These are phyloP conservation scores for Fusarium coffeatum DNA, from an alignment of 2,329 filamentous ascomycete genomes.

Conservation along the genomic window DNA sequence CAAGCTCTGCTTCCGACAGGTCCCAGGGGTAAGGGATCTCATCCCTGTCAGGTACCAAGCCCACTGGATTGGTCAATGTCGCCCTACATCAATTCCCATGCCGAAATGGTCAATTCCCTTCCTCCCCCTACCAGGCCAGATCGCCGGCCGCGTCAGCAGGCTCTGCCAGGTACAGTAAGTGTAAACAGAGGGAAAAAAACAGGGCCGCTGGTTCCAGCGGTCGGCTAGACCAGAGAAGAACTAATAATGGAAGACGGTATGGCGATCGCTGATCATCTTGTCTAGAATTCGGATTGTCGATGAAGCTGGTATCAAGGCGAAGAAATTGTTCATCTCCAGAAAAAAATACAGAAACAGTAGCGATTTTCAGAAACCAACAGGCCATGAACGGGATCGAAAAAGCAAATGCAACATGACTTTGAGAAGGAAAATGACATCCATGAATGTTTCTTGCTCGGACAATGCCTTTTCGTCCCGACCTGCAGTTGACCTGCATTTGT, in stretches of 20 bases:
- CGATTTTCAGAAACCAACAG: background rate
- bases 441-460: background rate
- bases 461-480: background rate
- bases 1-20: slow-evolving; percentile 31
- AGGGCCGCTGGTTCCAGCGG: slow-evolving; percentile 21
- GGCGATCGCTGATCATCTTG: slow-evolving; percentile 15
- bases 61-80: slow-evolving; percentile 36
- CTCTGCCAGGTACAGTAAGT: slow-evolving; percentile 11
- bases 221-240: slow-evolving; percentile 25
- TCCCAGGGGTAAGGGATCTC: slow-evolving; percentile 17
- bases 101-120: slow-evolving; percentile 20
- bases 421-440: slow-evolving; percentile 4
- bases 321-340: slow-evolving; percentile 7
- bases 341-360: background rate
- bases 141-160: slow-evolving; percentile 42
- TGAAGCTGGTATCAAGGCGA: slow-evolving; percentile 4
- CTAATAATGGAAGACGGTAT: slow-evolving; percentile 7
- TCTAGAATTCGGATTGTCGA: slow-evolving; percentile 11
- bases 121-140: slow-evolving; percentile 21
- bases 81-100: slow-evolving; percentile 8
- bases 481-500: slow-evolving; percentile 1
- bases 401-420: background rate
- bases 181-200: slow-evolving; percentile 21
- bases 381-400: background rate
- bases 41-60: slow-evolving; percentile 44